Evolutionary conservation across 148 eudicot species (phyloP), one percentile per base, ranked within the genome.

Genomic region (Rhododendron ovatum): DNA sequence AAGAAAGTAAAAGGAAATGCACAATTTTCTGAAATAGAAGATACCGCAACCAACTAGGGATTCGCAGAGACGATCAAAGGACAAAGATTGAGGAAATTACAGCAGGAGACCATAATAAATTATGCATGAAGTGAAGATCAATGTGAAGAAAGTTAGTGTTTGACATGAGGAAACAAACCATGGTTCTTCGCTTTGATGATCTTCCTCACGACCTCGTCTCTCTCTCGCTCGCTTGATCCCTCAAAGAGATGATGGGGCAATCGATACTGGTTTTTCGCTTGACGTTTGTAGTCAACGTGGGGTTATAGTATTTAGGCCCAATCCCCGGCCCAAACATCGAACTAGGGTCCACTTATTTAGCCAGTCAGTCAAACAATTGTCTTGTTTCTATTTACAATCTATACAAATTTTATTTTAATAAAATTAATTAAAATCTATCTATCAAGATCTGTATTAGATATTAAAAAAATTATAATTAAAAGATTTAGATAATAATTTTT

Each of bases 91-190:
- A 45, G n/a, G n/a, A 53, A 30, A 2, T 55, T 33, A 43, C 3
- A 82, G 48, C 22, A 55, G 50, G 41, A 81, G n/a, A 82, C 6
- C 71, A 41, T 13, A 3, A 41, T n/a, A 26, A 63, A 35, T 9
- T 2, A 18, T 30, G 7, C 26, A 10, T 65, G n/a, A 26, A 65
- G 39, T 33, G 76, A 71, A 71, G 76, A 71, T 71, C 15, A 61
- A 30, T 48, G 67, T 24, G 28, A 82, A 39, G 14, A 41, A 63
- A 82, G 20, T 6, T 61, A 82, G 39, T 51, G 35, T 61, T 82
- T 82, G 15, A 24, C 8, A 63, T 11, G 76, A 82, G 48, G 84
- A 61, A 43, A 63, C 84, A 7, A 61, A 82, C 84, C 84, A 82
- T 71, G 76, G 7, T 63, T 39, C 22, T 22, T 41, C 35, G 11